Percentiles rank a stretch among this genome's conserved stretches.
Evolutionary conservation across 768 basidiomycete species (phyloP).

Genomic region (Suillus sp.): DNA sequence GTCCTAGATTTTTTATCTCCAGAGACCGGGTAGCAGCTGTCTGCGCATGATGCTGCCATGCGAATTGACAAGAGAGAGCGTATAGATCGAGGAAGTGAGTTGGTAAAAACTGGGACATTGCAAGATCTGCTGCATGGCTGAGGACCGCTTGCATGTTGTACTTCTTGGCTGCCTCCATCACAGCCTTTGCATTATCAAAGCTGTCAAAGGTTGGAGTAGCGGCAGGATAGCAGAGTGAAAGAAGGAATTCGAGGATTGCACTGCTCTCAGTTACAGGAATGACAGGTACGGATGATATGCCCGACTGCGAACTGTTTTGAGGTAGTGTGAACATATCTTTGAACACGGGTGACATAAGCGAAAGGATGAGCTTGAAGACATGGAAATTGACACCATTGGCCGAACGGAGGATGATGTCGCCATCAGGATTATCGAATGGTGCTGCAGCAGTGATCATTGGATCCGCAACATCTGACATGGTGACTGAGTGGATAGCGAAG

Average conservation of each 20-base stretch:
- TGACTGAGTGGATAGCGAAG: too few species aligned
- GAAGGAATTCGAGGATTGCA: constrained; percentile 28
- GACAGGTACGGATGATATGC: not conserved
- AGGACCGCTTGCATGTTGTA: constrained; percentile 30
- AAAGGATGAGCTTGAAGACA: constrained; percentile 37
- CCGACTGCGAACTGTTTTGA: constrained; percentile 19
- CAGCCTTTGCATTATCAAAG: constrained; percentile 18
- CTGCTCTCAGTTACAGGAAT: constrained; percentile 23
- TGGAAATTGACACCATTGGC: constrained; percentile 15
- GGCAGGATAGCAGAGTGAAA: constrained; percentile 44
- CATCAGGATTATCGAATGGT: constrained; percentile 16
- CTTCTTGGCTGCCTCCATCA: constrained; percentile 24
- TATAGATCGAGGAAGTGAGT: constrained; percentile 27
- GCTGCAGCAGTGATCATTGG: constrained; percentile 7
- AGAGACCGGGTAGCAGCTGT: constrained; percentile 28
- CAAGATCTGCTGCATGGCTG: constrained; percentile 18
- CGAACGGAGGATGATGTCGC: constrained; percentile 21
- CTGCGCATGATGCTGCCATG: constrained; percentile 22
- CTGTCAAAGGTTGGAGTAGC: constrained; percentile 1
- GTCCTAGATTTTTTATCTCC: constrained; percentile 10
- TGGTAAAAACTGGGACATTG: constrained; percentile 13
- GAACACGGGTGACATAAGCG: constrained; percentile 53
- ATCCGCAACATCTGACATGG: not conserved
- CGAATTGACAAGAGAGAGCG: constrained; percentile 29
- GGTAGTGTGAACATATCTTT: constrained; percentile 49